A percentile compares a stretch with the other conserved stretches of the same genome.
Evolutionary conservation across 2,329 filamentous ascomycete species (phyloP).

Genomic region (Pseudohalonectria lignicola): DNA sequence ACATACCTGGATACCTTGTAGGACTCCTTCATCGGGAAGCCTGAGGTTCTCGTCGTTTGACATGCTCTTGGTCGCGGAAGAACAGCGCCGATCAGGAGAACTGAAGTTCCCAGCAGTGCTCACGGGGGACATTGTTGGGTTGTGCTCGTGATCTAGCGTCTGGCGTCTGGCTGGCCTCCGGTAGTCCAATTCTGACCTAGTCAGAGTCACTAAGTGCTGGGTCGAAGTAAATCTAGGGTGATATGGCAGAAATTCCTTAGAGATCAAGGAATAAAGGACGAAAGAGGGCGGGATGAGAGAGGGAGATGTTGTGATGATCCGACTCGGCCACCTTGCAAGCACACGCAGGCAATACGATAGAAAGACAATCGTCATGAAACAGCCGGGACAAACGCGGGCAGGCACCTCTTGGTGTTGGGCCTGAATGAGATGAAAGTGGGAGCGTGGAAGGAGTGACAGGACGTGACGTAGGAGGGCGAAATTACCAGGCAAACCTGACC

Average conservation of each 20-base stretch:
- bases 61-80: slow-evolving; percentile 18
- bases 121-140: slow-evolving; percentile 29
- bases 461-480: no score
- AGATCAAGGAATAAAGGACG: slow-evolving; percentile 4
- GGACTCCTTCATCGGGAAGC: slow-evolving; percentile 22
- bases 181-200: not conserved
- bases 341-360: no score
- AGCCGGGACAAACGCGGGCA: no score
- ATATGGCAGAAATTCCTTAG: slow-evolving; percentile 9
- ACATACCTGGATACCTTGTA: slow-evolving; percentile 19
- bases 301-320: no score
- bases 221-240: slow-evolving; percentile 2
- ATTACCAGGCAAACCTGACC: no score
- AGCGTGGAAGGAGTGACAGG: no score
- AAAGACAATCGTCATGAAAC: no score
- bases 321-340: no score
- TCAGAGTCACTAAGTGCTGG: slow-evolving; percentile 1
- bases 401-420: no score
- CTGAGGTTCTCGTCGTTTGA: slow-evolving; percentile 24
- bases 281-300: not conserved
- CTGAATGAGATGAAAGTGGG: no score
- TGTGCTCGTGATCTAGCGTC: slow-evolving; percentile 4
- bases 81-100: slow-evolving; percentile 27
- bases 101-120: slow-evolving; percentile 21
- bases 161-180: no score